Base-by-base conservation (phyloP, 1,284 basidiomycete species). In the Melampsora larici-populina region DNA sequence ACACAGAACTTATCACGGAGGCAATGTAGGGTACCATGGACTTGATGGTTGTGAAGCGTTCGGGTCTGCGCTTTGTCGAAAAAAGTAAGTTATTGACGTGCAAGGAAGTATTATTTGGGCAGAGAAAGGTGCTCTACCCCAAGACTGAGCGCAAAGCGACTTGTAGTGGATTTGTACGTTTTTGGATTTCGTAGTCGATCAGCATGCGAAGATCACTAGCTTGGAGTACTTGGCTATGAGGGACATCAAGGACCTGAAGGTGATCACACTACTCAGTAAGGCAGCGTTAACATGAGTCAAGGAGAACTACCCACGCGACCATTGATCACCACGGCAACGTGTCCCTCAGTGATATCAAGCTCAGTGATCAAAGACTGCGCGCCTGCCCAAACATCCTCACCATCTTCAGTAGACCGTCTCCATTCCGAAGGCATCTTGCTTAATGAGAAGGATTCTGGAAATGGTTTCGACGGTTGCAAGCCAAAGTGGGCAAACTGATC, bases 251-350 rank as follows among this genome's bases (percentile, higher is more conserved):
- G 26, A 58, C 55, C 55, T 58, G 55, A n/a, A n/a, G n/a, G 26
- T 58, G 4, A 58, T 58, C 26, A 29, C 6, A 29, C 21, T 58
- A 1, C 36, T 36, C 36, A 36, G 36, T 36, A 36, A 36, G 36
- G 3, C 24, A 70, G n/a, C 29, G 11, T 18, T 51, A 62, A 46
- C 43, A 63, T 43, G 24, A 40, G 24, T 31, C n/a, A 51, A 2
- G 40, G 40, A 2, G 46, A 73, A 24, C 46, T 46, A 78, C 85
- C 82, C 82, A 94, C 92, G 46, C 94, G 87, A 51, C 94, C 94
- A 81, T 96, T 96, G 69, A 92, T 85, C 51, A 94, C 80, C 26
- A 97, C 78, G 0, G 87, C 90, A 21, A 86, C 86, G 76, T 89
- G 84, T 0, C 90, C 89, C 1, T 88, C 86, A 15, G 83, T 80